Evolutionary conservation across 257 asterid genomes (phyloP).

Genomic region (Scutellaria barbata): DNA sequence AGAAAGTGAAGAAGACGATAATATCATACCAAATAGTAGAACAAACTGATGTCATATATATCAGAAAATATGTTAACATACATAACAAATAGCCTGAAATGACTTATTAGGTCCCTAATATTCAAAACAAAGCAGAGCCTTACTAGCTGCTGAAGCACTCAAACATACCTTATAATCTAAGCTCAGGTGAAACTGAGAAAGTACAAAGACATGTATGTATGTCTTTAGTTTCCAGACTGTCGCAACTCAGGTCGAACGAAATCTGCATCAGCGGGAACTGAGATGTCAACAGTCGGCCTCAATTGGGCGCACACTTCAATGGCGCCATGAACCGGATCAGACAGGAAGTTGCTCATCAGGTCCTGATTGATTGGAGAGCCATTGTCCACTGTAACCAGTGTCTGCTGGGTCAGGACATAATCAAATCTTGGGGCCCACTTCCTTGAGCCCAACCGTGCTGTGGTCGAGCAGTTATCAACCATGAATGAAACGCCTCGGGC

Average conservation of each 20-base stretch:
- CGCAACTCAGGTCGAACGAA: constrained; percentile 94
- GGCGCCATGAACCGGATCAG: constrained; percentile 86
- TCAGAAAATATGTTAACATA: constrained; percentile 11
- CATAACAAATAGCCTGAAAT: constrained; percentile 3
- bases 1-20: constrained; percentile 6
- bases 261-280: constrained; percentile 88
- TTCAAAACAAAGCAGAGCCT: background rate
- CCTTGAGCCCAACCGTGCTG: constrained; percentile 91
- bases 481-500: constrained; percentile 98
- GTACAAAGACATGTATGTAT: background rate
- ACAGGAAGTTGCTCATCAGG: constrained; percentile 84
- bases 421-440: constrained; percentile 98
- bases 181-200: constrained; percentile 23
- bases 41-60: constrained; percentile 10
- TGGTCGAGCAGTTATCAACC: constrained; percentile 98
- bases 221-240: constrained; percentile 52
- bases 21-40: constrained; percentile 20
- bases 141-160: constrained; percentile 25
- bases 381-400: constrained; percentile 78
- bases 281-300: constrained; percentile 96
- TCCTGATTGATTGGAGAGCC: constrained; percentile 68
- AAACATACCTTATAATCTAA: constrained; percentile 23
- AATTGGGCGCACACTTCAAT: constrained; percentile 82
- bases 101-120: constrained; percentile 4
- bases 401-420: constrained; percentile 88